phyloP scores from a whole-genome alignment of 1,284 basidiomycete species.

The Sanghuangporus sanghuang region DNA sequence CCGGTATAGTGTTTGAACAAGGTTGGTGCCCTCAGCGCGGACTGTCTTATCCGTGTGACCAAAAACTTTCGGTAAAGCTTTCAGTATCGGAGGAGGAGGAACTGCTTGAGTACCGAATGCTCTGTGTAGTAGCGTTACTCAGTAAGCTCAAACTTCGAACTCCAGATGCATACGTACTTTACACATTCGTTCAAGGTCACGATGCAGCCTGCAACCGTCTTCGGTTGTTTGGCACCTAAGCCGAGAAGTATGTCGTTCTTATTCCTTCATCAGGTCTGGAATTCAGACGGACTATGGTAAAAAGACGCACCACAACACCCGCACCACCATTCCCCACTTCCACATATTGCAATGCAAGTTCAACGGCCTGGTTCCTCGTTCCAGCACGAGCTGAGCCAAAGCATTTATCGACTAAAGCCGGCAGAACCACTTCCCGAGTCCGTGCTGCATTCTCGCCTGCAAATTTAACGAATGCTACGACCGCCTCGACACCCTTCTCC shows the following conservation, averaged over 20 bases:
- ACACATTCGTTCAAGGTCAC: slow-evolving; percentile 77
- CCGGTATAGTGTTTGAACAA: slow-evolving; percentile 80
- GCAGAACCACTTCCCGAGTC: slow-evolving; percentile 78
- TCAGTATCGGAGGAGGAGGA: slow-evolving; percentile 77
- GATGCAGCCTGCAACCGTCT: slow-evolving; percentile 83
- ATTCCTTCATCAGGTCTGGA: slow-evolving; percentile 24
- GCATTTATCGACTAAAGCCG: slow-evolving; percentile 93
- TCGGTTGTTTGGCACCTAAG: slow-evolving; percentile 90
- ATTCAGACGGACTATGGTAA: neutral
- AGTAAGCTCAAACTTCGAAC: neutral
- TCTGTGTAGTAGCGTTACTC: slow-evolving; percentile 34
- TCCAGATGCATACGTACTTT: slow-evolving; percentile 35
- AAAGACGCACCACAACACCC: slow-evolving; percentile 76
- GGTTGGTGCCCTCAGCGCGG: slow-evolving; percentile 82
- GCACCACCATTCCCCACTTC: slow-evolving; percentile 91
- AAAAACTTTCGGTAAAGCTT: slow-evolving; percentile 89
- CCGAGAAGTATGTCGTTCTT: slow-evolving; percentile 84
- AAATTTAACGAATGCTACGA: slow-evolving; percentile 83
- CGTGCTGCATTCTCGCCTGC: slow-evolving; percentile 85
- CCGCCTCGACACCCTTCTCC: slow-evolving; percentile 91
- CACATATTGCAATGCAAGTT: slow-evolving; percentile 85
- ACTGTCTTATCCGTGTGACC: slow-evolving; percentile 95
- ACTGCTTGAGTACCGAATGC: slow-evolving; percentile 79
- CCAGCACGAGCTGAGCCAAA: slow-evolving; percentile 88
- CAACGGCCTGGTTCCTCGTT: slow-evolving; percentile 87